Evolutionary conservation across 2,329 filamentous ascomycete species (phyloP), one percentile per base, ranked within the genome.

Genomic region (Cadophora luteo-olivacea): DNA sequence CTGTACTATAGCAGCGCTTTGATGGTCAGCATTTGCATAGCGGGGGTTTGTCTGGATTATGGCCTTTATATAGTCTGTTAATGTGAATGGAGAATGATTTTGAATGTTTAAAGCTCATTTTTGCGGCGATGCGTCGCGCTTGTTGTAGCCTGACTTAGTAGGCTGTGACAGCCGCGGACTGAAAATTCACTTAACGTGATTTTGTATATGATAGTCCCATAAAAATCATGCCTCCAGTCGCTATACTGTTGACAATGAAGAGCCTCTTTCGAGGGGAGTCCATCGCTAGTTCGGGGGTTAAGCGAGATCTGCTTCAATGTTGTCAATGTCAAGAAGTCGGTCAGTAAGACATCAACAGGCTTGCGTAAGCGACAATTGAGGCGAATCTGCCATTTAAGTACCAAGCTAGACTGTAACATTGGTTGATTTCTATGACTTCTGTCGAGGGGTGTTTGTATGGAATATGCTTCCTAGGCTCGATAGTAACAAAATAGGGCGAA

Each of bases 1-100:
- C 33, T 60, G 55, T 60, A 60, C 12, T 60, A 25, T 41, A 41
- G n/a, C 24, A 41, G 55, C 55, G 33, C 4, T 41, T 60, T 19
- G 33, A 22, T 41, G 55, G 19, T 60, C 25, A 24, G 55, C n/a
- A 41, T 60, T 60, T 38, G 55, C 55, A 60, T 60, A 60, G 55
- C 55, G 55, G 33, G 55, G 36, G 19, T 41, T 19, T 36, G 54
- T 41, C n/a, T 36, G 54, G 55, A 8, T 4, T 60, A 14, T 41
- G 55, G 14, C 6, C 1, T 12, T 38, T 60, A 41, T 38, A 60
- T 41, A 60, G 24, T 11, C 14, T 14, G 55, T 11, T 60, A 38
- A 41, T 60, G 8, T 60, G 36, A n/a, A 60, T 41, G 55, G 33
- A 25, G n/a, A 41, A 60, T 41, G 33, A 60, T 24, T 22, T 41